phyloP scores from a whole-genome alignment of 768 basidiomycete species.

The Suillus subalutaceus region DNA sequence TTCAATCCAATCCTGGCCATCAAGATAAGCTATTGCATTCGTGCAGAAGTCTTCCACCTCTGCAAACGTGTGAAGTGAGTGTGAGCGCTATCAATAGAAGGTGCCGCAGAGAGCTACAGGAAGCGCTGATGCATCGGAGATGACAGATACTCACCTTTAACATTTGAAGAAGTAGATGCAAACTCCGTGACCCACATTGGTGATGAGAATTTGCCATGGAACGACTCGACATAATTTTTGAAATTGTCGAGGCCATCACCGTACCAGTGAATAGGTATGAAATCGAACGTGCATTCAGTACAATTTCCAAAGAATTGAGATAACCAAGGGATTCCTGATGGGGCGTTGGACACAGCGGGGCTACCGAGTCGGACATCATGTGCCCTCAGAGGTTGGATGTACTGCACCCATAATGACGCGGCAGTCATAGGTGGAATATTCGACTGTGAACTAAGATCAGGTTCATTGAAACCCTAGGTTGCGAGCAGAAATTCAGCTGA shows the following conservation, averaged over 20 bases:
- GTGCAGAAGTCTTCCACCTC: constrained; percentile 17
- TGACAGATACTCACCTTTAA: constrained; percentile 10
- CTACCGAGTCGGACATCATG: constrained; percentile 37
- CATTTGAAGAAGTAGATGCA: constrained; percentile 20
- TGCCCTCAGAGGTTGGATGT: constrained; percentile 38
- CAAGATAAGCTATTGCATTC: constrained; percentile 12
- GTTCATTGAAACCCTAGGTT: constrained; percentile 40
- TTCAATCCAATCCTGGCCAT: constrained; percentile 16
- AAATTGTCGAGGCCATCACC: constrained; percentile 37
- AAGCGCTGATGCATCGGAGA: neutral
- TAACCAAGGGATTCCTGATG: constrained; percentile 37
- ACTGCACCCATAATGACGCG: constrained; percentile 40
- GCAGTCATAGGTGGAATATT: constrained; percentile 48
- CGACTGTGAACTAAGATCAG: constrained; percentile 42
- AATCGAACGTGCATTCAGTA: constrained; percentile 49
- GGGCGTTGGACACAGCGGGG: constrained; percentile 38
- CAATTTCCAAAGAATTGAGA: constrained; percentile 37
- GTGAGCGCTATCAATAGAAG: neutral
- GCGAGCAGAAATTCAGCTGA: neutral
- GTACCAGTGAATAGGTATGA: constrained; percentile 53
- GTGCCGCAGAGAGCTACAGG: neutral
- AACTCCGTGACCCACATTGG: constrained; percentile 43
- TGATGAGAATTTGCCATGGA: constrained; percentile 37
- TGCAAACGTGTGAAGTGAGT: constrained; percentile 1
- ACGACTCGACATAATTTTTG: constrained; percentile 35